phyloP scores from a whole-genome alignment of 1,284 basidiomycete species.

The Coniferiporia sulphurascens region DNA sequence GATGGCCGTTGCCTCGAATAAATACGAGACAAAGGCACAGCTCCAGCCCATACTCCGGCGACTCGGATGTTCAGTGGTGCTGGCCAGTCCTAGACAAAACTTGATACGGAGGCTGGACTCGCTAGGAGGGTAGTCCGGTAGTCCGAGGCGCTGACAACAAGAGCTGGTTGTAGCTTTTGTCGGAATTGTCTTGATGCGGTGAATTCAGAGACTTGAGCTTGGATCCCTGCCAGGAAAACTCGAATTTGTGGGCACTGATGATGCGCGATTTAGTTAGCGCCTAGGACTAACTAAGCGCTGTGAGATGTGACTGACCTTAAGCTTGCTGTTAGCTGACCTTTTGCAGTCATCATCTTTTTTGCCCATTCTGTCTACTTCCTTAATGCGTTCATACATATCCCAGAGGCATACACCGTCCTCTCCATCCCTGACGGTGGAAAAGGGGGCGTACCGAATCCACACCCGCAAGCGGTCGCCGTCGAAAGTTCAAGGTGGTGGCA shows the following conservation, averaged over 20 bases:
- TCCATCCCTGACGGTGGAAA: constrained; percentile 60
- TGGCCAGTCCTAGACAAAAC: neutral
- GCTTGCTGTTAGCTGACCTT: neutral
- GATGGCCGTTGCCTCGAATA: neutral
- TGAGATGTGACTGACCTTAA: too few species aligned
- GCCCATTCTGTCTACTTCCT: neutral
- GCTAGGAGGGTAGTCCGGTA: neutral
- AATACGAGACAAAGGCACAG: neutral
- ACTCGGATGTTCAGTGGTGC: too few species aligned
- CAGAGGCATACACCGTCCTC: constrained; percentile 30
- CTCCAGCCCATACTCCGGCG: neutral
- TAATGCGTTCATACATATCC: neutral
- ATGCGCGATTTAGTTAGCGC: too few species aligned
- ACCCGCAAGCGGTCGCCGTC: constrained; percentile 31
- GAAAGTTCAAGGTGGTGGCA: constrained; percentile 9
- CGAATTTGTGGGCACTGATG: too few species aligned
- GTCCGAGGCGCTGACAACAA: neutral
- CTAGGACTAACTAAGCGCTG: too few species aligned
- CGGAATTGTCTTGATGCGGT: too few species aligned
- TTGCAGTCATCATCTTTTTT: neutral
- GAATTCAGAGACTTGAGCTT: neutral
- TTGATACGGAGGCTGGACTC: neutral
- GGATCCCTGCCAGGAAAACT: neutral
- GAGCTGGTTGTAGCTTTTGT: neutral
- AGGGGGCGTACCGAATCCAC: constrained; percentile 57